phyloP scores from a whole-genome alignment of 2,329 filamentous ascomycete genomes.

The Elsinoe perseae region DNA sequence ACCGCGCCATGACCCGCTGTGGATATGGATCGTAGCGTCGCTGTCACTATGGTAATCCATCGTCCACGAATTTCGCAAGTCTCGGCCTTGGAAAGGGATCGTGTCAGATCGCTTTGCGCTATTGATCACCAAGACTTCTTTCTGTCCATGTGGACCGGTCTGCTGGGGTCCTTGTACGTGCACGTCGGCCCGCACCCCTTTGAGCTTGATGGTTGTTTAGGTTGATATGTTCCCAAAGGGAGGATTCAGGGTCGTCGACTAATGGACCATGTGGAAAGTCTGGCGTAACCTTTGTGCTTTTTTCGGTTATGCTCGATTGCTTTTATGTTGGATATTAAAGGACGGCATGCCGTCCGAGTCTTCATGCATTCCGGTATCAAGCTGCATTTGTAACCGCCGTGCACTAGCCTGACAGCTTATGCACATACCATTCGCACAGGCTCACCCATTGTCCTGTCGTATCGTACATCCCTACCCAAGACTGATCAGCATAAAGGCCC shows the following conservation, averaged over 20 bases:
- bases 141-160: neutral
- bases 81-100: constrained; percentile 4
- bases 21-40: neutral
- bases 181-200: constrained; percentile 4
- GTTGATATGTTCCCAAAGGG: constrained; percentile 1
- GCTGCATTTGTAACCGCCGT: constrained; percentile 13
- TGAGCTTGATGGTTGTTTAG: neutral
- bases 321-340: constrained; percentile 11
- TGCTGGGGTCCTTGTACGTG: constrained; percentile 10
- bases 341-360: neutral
- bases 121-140: constrained; percentile 1
- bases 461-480: neutral
- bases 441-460: neutral
- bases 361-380: constrained; percentile 2
- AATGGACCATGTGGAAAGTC: neutral
- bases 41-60: neutral
- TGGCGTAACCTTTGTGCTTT: constrained; percentile 7
- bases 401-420: constrained; percentile 14
- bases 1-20: constrained; percentile 8
- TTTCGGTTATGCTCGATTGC: constrained; percentile 7
- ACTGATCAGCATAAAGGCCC: constrained; percentile 15
- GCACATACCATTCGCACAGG: constrained; percentile 12
- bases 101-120: neutral
- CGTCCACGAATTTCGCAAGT: constrained; percentile 1
- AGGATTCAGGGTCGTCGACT: constrained; percentile 5